Evolutionary conservation across 805 yeast genomes (phyloP), one percentile per base, ranked within the genome.

Genomic region (Lachancea lanzarotensis): DNA sequence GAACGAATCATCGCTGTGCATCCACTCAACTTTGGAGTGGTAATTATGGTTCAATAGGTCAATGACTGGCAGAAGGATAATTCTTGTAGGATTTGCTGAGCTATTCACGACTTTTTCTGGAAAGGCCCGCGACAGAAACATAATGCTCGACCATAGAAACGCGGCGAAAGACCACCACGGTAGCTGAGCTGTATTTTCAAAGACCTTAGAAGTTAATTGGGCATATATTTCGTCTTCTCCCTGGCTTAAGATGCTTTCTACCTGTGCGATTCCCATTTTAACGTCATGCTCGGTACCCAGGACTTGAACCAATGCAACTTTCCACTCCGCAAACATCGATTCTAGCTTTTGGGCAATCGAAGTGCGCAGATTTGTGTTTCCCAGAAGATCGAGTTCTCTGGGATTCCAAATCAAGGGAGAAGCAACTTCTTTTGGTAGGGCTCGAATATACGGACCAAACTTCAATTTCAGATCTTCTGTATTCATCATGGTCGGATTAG

Each of bases 1-100:
- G 82, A 90, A 6, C 86, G 95, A 49, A 2, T 48, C 48, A 2
- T 48, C 45, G 2, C 38, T 43, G 3, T 65, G 55, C 2, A 53
- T 55, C 97, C 97, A 89, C n/a, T 76, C 67, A 0, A 85, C 88
- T 43, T 76, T 74, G 0, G 84, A 69, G 18, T 59, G 57, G 4
- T 84, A 79, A 49, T 73, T 66, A 64, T 89, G 97, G 56, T 90
- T 89, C 45, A 89, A 61, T 20, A 87, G 65, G 59, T 89, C 97
- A 3, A 89, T 67, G 9, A 90, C 57, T 0, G 97, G 97, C 16
- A 88, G 59, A 10, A 90, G 68, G 72, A 90, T 80, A 8, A 86
- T 82, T 40, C 71, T 72, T 3, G 60, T 63, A 18, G 54, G 56
- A 11, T 63, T 55, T 38, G 72, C 74, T 1, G 55, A 60, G 17